Base-by-base conservation (phyloP, 129 eudicot genomes). In the Pseudognaphalium luteoalbum region DNA sequence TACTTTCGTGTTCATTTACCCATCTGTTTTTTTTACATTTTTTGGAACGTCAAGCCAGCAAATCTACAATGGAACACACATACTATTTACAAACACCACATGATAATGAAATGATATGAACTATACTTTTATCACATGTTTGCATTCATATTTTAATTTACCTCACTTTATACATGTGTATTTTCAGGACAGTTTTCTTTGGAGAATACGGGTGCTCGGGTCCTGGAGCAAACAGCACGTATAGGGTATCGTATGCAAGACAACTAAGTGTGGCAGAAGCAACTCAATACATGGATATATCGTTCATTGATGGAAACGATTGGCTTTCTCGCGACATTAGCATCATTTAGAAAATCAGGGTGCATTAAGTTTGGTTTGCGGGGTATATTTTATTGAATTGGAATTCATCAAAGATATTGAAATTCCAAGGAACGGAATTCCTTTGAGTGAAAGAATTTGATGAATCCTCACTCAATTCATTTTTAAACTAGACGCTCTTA, bases 141-240 rank as follows among this genome's bases (percentile, higher is more conserved):
- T 1, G 28, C 29, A 7, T 57, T 6, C 28, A 14, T 57, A 56
- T 7, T 56, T 56, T 42, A 42, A 42, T 8, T 6, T n/a, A n/a
- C n/a, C n/a, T n/a, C 25, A 6, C 28, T 57, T 57, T 8, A 3
- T 21, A 57, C 15, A 19, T 57, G 16, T 51, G 71, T 44, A 22
- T 67, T 71, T 81, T 57, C 85, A 94, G 98, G 85, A 91, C 92
- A 4, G 88, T 91, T 54, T 76, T 76, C 76, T 94, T 84, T 71
- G 98, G 97, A 72, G 98, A 94, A 76, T 94, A 85, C n/a, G 88
- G 77, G 33, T 82, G 90, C 83, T 74, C 44, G 33, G 98, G 98
- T 20, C 84, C 88, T 0, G 97, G 98, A 74, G 96, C 96, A 66
- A 86, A 84, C 62, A 32, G 42, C 62, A 83, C 88, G 17, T 30